These are phyloP conservation scores for Amanita pseudoporphyria DNA, from an alignment of 768 basidiomycete species.

Conservation along the genomic window DNA sequence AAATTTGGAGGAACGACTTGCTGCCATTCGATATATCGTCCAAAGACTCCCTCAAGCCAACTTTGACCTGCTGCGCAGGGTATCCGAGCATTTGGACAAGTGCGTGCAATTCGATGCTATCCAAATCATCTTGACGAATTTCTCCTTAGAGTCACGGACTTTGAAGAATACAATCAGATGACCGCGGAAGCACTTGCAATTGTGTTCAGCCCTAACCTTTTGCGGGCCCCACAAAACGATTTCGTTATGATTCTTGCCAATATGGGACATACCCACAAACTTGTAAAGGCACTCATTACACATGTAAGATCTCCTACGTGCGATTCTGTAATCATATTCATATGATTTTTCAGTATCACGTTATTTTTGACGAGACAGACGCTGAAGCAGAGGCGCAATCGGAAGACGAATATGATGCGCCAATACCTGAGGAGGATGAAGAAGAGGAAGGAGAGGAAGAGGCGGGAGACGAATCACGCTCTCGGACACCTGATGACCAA, in stretches of 20 bases:
- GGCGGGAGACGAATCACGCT: constrained; percentile 9
- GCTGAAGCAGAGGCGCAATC: constrained; percentile 50
- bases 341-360: constrained; percentile 35
- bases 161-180: constrained; percentile 86
- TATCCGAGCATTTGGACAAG: constrained; percentile 80
- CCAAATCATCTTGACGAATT: neutral
- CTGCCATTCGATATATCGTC: constrained; percentile 56
- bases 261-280: constrained; percentile 68
- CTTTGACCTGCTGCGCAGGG: constrained; percentile 70
- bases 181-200: constrained; percentile 78
- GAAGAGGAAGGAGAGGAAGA: constrained; percentile 34
- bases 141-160: constrained; percentile 64
- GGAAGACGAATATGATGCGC: constrained; percentile 54
- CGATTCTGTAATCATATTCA: constrained; percentile 6
- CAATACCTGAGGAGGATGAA: constrained; percentile 62
- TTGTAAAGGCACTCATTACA: constrained; percentile 68
- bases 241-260: constrained; percentile 71
- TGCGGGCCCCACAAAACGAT: constrained; percentile 72
- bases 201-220: constrained; percentile 75
- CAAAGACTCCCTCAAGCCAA: constrained; percentile 62
- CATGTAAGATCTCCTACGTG: constrained; percentile 41
- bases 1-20: constrained; percentile 56
- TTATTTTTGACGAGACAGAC: constrained; percentile 67
- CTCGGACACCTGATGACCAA: constrained; percentile 10
- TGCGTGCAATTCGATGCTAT: constrained; percentile 18